Conservation (phyloP, 2,329 filamentous ascomycete species). For the Fusarium pseudograminearum region DNA sequence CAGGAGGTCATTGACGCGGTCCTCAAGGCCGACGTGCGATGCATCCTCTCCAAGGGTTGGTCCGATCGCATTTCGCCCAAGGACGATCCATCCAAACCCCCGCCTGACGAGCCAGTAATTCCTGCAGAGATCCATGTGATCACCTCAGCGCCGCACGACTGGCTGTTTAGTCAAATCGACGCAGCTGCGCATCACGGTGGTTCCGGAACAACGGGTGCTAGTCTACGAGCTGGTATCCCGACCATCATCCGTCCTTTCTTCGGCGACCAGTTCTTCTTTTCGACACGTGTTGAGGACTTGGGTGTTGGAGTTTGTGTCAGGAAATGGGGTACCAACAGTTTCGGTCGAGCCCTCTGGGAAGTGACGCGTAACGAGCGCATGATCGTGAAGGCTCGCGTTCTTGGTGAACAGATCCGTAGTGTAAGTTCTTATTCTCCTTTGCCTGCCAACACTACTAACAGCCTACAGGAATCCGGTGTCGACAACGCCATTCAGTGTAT, state of each 20-base stretch:
- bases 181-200: slow-evolving; percentile 95
- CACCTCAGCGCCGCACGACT: slow-evolving; percentile 92
- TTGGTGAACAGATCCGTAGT: slow-evolving; percentile 89
- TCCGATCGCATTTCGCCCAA: slow-evolving; percentile 78
- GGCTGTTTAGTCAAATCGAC: slow-evolving; percentile 94
- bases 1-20: slow-evolving; percentile 94
- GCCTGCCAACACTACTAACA: slow-evolving; percentile 44
- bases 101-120: slow-evolving; percentile 72
- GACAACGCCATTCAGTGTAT: slow-evolving; percentile 89
- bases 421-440: slow-evolving; percentile 62
- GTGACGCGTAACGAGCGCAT: slow-evolving; percentile 91
- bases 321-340: slow-evolving; percentile 87
- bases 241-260: slow-evolving; percentile 98
- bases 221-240: slow-evolving; percentile 87
- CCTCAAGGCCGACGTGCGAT: slow-evolving; percentile 89
- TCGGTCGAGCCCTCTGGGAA: slow-evolving; percentile 90
- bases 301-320: slow-evolving; percentile 91
- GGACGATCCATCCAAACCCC: slow-evolving; percentile 59
- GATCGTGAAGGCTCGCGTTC: slow-evolving; percentile 83
- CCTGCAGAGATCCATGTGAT: slow-evolving; percentile 88
- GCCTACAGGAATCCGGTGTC: slow-evolving; percentile 84
- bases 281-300: slow-evolving; percentile 87
- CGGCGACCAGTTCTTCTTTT: slow-evolving; percentile 98
- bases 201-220: slow-evolving; percentile 93
- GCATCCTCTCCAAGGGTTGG: slow-evolving; percentile 97